Base-by-base conservation (phyloP, 2,329 filamentous ascomycete species). In the Sporothrix mexicana region DNA sequence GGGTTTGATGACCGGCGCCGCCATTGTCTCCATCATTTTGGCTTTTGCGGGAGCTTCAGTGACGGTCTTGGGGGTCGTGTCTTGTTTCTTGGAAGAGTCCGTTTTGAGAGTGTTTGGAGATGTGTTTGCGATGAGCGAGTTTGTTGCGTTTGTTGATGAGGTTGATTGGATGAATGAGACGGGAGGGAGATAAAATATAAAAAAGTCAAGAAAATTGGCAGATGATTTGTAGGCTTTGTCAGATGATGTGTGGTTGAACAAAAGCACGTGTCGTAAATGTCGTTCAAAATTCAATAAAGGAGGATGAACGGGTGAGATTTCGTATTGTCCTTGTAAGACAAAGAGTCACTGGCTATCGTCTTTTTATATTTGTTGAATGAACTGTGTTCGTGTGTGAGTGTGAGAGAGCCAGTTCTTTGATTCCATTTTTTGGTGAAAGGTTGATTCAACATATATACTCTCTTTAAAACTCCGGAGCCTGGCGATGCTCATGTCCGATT, bases 281-380 rank as follows among this genome's bases (percentile, higher is more conserved):
- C 30, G 30, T 36, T 4, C 7, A 36, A 36, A 36, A 36, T 6
- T 36, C 30, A 36, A 36, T 36, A 36, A 36, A 36, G 30, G 30
- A 2, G 30, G 30, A 59, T 3, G 55, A 59, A 15, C 23, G 45
- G 36, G 59, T 64, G 59, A 45, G 36, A 23, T 43, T n/a, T 43
- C 59, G 59, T 43, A 62, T 43, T 64, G 41, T n/a, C 59, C 59
- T 36, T 64, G 43, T 66, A 23, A 66, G 61, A 47, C 41, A 66
- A 13, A 45, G 20, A 45, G 36, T 47, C n/a, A 12, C 23, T 30
- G 23, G 6, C 20, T 2, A 7, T 15, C 7, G 30, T 36, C 30
- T 36, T 36, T 36, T 36, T 36, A 36, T 36, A 36, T 36, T 36
- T 36, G 30, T 36, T 36, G 30, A 36, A 36, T 55, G 51, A 55